Base-by-base conservation (phyloP, 371 early-diverging fungal genomes). In the Mortierella sp. region DNA sequence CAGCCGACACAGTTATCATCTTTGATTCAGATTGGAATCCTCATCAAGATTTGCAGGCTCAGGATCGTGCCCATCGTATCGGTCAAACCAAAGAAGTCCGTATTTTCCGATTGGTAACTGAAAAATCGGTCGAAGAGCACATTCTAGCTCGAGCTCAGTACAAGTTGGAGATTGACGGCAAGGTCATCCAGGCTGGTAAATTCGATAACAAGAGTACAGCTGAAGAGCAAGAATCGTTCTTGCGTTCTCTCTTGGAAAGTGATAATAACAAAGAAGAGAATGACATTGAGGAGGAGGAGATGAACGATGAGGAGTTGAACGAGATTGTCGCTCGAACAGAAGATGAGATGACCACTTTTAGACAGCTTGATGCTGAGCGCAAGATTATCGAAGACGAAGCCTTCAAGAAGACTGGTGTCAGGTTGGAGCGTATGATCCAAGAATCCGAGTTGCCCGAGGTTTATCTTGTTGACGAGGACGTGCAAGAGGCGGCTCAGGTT, bases 1-100 rank as follows among this genome's bases (percentile, higher is more conserved):
- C 99, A 16, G 99, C 99, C 9, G 99, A 99, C 86, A 99, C 99
- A 0, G 99, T 99, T 32, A 94, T 99, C 64, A 96, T 99, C 74
- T 99, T 97, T 84, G 99, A 99, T 86, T 96, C 96, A n/a, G 99
- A 99, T 84, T 99, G 99, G 93, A 99, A 99, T 84, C 99, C 99
- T 26, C 98, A 98, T 79, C 97, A 96, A 75, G 99, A 99, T 89
- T 88, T 99, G 51, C 99, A 99, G 90, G 99, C 99, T 1, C 99
- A 99, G 86, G 99, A 99, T 86, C 96, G 99, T 83, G 99, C 99
- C 0, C 99, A 99, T 89, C 95, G 99, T 85, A 99, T 99, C 79
- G 99, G 99, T n/a, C 99, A 99, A 86, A 99, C 95, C 32, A 98
- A 98, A 77, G 99, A 99, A 86, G 99, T 99, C n/a, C 93, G 96